A percentile compares a stretch with the other conserved stretches of the same genome.
Conservation (phyloP, 306 rosid genomes). For the Ziziphus jujuba region DNA sequence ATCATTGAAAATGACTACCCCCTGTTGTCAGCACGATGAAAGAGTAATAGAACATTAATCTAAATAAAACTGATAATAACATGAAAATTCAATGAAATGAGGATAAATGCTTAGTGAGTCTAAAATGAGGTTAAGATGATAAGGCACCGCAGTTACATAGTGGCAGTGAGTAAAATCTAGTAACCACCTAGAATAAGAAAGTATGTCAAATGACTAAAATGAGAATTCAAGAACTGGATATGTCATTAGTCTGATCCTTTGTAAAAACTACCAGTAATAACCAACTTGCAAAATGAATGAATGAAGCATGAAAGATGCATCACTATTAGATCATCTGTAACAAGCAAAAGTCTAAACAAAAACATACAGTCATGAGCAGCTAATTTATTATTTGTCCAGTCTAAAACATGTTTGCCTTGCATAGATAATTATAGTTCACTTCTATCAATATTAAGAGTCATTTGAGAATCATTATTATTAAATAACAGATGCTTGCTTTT, state of each 20-base stretch:
- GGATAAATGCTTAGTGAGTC: too few species aligned
- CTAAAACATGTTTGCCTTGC: background rate
- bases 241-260: too few species aligned
- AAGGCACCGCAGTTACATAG: too few species aligned
- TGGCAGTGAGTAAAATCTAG: too few species aligned
- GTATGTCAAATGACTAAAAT: too few species aligned
- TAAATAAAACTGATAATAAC: background rate
- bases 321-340: background rate
- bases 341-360: background rate
- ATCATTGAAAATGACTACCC: conserved; percentile 81
- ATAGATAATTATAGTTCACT: background rate
- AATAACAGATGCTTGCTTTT: background rate
- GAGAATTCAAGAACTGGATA: too few species aligned
- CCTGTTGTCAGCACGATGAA: conserved; percentile 53
- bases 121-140: too few species aligned
- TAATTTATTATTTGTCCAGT: background rate
- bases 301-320: too few species aligned
- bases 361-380: background rate
- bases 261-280: too few species aligned
- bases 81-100: conserved; percentile 1
- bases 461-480: background rate
- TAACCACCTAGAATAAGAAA: too few species aligned
- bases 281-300: too few species aligned
- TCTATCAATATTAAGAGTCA: background rate
- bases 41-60: conserved; percentile 13